These are phyloP conservation scores for Pterocarpus macrocarpus DNA, from an alignment of 306 rosid species.

Conservation along the genomic window DNA sequence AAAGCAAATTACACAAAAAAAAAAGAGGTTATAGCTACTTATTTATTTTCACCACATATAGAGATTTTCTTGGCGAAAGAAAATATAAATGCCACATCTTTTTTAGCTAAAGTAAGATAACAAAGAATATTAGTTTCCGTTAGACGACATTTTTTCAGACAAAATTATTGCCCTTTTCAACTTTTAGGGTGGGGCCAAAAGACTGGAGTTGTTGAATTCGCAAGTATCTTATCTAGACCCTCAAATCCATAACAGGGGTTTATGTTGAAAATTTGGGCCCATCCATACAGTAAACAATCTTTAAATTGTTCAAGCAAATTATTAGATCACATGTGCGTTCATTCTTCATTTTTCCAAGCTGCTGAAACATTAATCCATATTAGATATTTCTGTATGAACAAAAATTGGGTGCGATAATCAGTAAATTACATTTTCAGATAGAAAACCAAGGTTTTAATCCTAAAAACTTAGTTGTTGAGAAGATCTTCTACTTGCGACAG, in stretches of 20 bases:
- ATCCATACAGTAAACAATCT: neutral
- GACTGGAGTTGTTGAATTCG: conserved; percentile 38
- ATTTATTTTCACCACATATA: too few relatives aligned
- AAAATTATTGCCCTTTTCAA: conserved; percentile 23
- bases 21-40: too few relatives aligned
- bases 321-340: neutral
- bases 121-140: too few relatives aligned
- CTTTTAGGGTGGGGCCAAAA: conserved; percentile 16
- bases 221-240: conserved; percentile 49
- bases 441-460: too few relatives aligned
- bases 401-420: too few relatives aligned
- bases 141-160: neutral
- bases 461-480: too few relatives aligned
- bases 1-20: too few relatives aligned
- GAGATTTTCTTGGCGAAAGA: neutral
- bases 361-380: too few relatives aligned
- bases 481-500: too few relatives aligned
- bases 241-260: conserved; percentile 16
- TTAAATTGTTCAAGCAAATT: conserved; percentile 5
- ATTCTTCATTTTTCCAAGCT: too few relatives aligned
- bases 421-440: too few relatives aligned
- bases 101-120: neutral
- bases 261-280: conserved; percentile 17
- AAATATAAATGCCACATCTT: neutral
- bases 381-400: too few relatives aligned